Percentiles rank a stretch among this genome's conserved stretches.
These are phyloP conservation scores for Ceratobasidium sp. DNA, from an alignment of 1,284 basidiomycete genomes.

Conservation along the genomic window DNA sequence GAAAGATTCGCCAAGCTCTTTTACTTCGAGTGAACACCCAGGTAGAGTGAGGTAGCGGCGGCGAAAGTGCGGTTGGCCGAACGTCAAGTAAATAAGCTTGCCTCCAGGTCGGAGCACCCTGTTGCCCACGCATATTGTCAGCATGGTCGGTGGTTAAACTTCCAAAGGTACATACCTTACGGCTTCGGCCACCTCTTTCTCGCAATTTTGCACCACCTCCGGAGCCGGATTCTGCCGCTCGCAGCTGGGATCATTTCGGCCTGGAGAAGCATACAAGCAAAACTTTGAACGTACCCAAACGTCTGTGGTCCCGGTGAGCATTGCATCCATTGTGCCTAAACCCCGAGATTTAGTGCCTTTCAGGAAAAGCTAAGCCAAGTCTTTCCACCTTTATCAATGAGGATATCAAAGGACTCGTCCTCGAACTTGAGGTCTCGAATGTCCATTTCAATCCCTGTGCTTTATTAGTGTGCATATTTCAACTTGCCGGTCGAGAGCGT, in stretches of 20 bases:
- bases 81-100: conserved; percentile 85
- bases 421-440: conserved; percentile 78
- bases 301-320: conserved; percentile 89
- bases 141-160: neutral
- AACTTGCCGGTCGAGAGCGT: conserved; percentile 48
- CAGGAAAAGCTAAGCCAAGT: neutral
- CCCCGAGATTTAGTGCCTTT: conserved; percentile 28
- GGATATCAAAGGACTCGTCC: conserved; percentile 79
- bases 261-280: neutral
- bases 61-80: conserved; percentile 92
- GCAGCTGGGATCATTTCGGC: neutral
- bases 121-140: neutral
- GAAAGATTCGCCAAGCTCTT: conserved; percentile 78
- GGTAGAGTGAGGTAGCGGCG: conserved; percentile 69
- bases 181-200: conserved; percentile 82
- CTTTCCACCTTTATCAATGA: conserved; percentile 83
- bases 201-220: conserved; percentile 79
- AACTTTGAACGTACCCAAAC: conserved; percentile 77
- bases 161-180: conserved; percentile 64
- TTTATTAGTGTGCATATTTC: neutral
- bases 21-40: conserved; percentile 69
- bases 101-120: conserved; percentile 74
- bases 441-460: conserved; percentile 87
- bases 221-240: conserved; percentile 78
- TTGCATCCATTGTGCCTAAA: conserved; percentile 89